phyloP scores from a whole-genome alignment of 495 filamentous ascomycete genomes.

The Trichoderma gamsii region DNA sequence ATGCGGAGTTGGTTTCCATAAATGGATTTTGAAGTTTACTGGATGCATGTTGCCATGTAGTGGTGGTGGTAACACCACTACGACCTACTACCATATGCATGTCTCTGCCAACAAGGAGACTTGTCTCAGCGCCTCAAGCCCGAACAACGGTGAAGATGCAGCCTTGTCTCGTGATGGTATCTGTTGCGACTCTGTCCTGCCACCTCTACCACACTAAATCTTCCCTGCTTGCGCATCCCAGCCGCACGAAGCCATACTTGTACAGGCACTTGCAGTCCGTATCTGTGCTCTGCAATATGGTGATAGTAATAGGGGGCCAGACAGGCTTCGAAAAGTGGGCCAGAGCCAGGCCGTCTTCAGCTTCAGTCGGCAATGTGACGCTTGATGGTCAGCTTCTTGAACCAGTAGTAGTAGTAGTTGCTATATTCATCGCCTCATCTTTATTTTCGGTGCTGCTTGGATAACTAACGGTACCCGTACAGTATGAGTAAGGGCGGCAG shows the following conservation, averaged over 20 bases:
- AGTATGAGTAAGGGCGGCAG: not conserved
- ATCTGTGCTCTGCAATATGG: conserved; percentile 3
- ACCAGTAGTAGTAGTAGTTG: not conserved
- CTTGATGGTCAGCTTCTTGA: not conserved
- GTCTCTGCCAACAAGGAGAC: not conserved
- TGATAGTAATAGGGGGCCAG: not conserved
- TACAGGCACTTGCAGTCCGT: conserved; percentile 1
- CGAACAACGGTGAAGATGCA: conserved; percentile 6
- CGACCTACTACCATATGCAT: no score
- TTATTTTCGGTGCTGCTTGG: not conserved
- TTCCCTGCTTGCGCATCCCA: not conserved
- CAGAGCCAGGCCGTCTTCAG: conserved; percentile 7
- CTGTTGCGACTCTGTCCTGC: not conserved
- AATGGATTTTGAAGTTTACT: not conserved
- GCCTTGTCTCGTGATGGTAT: conserved; percentile 3
- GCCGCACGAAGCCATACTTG: not conserved
- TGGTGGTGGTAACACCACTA: no score
- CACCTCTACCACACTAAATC: not conserved
- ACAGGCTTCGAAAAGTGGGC: conserved; percentile 7
- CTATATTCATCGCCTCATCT: not conserved
- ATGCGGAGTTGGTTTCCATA: not conserved
- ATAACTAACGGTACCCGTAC: not conserved
- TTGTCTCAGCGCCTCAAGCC: conserved; percentile 2
- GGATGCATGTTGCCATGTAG: no score
- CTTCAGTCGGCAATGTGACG: not conserved